These are phyloP conservation scores for Fusarium liriodendri DNA, from an alignment of 2,329 filamentous ascomycete species.

Conservation along the genomic window DNA sequence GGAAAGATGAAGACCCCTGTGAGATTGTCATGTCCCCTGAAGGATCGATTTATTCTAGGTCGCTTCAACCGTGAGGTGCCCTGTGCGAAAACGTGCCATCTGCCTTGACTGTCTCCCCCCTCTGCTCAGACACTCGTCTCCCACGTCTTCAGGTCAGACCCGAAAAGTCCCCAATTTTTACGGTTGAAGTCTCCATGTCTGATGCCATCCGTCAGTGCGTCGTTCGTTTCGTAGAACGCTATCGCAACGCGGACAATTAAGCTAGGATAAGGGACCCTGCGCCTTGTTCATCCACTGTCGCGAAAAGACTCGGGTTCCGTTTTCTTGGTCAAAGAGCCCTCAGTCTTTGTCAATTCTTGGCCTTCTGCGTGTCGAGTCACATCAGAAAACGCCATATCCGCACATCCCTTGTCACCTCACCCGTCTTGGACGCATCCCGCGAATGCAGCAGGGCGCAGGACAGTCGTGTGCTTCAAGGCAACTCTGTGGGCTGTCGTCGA, in stretches of 20 bases:
- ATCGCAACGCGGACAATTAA: background rate
- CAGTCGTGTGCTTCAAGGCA: conserved; percentile 5
- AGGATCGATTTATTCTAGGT: background rate
- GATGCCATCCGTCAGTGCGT: background rate
- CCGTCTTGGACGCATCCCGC: conserved; percentile 1
- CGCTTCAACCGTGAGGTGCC: background rate
- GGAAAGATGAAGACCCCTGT: background rate
- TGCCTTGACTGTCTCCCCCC: background rate
- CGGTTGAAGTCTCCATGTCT: conserved; percentile 1
- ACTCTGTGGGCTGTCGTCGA: background rate
- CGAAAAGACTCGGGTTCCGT: background rate
- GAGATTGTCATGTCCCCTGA: background rate
- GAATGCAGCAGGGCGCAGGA: background rate
- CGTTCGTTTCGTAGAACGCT: background rate
- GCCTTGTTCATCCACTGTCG: background rate
- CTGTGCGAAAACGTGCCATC: background rate
- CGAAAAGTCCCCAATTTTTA: background rate
- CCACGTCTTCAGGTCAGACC: background rate
- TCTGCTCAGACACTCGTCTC: background rate
- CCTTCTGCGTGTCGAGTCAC: background rate
- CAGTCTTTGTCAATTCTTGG: background rate
- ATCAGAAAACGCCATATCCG: background rate
- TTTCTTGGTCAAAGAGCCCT: background rate
- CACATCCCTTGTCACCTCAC: background rate
- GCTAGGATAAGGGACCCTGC: background rate